Evolutionary conservation across 2,329 filamentous ascomycete genomes (phyloP), one percentile per base, ranked within the genome.

Genomic region (Elsinoe australis): DNA sequence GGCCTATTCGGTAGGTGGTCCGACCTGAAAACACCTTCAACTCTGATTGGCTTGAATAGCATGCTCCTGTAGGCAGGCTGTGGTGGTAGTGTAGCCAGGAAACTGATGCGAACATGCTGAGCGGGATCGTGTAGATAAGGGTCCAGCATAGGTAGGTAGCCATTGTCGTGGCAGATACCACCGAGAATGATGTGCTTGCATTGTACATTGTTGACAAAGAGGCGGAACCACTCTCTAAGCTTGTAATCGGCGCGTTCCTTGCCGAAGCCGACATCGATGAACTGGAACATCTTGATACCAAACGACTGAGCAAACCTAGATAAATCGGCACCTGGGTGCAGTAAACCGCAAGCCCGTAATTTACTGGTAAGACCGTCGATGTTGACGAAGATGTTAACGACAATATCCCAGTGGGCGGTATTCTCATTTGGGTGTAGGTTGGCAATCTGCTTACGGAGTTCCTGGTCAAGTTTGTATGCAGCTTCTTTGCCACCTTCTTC

Each of bases 101-200:
- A 58, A 2, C 69, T 71, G 44, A 73, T 66, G 3, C 65, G 65
- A 22, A 61, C 56, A 18, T 64, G 60, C 33, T 61, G 63, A 29
- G 51, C 48, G 22, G 57, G 47, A 47, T 72, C 64, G 51, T 68
- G 64, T 44, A 68, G 68, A 58, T 70, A 71, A 9, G 65, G 62
- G 44, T 71, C 69, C 41, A 73, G 62, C 19, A 67, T 67, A 17
- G 67, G 61, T 24, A 72, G 61, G 46, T 64, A 80, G 44, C 73
- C 72, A 18, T 67, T 67, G 54, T 82, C 76, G 54, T 82, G 78
- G 55, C 79, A 82, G 22, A 48, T 48, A 31, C 73, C 78, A 4
- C 77, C 80, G 50, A 80, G 77, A 56, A 76, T 77, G 28, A 83
- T 78, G 58, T 81, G 79, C 54, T 76, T 78, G 65, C 80, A 83